Evolutionary conservation across 805 yeast species (phyloP), one percentile per base, ranked within the genome.

Genomic region (Wickerhamomyces alni): DNA sequence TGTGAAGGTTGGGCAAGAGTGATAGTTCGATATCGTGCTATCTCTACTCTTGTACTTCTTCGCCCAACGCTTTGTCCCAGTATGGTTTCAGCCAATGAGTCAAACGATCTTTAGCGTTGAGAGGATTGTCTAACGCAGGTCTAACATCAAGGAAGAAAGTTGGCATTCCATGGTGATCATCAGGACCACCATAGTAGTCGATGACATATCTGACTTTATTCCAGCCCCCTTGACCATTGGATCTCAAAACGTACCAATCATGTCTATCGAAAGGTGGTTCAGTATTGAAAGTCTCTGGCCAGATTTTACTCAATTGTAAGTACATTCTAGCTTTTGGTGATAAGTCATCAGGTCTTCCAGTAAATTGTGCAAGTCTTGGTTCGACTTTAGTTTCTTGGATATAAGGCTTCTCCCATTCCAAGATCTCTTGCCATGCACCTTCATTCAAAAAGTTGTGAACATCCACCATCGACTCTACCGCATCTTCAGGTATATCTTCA

Each of bases 201-300:
- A 93, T 88, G 24, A 93, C 95, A 53, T 93, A 93, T 46, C 99
- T 74, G 17, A 93, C 88, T 50, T 80, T 66, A 37, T 71, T 66
- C 85, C 89, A 84, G 9, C 64, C 64, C 16, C 47, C 53, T n/a
- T 58, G 48, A 2, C 61, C 63, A 39, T 62, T 67, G 11, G 77
- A 69, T 54, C 99, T 74, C 50, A 91, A 69, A 5, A 93, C 96
- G 3, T 95, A 84, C 99, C 99, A 93, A 65, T 93, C 99, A 55
- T 93, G 99, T 60, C 99, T 79, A 62, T 93, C 99, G 55, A 93
- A 93, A 7, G 99, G 99, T 4, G 95, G 87, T 46, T 82, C 82
- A 1, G 80, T 64, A 44, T 78, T 81, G 64, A 77, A 91, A 10
- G 71, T 69, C 13, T 70, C 65, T 1, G 99, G 98, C 66, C 82